Evolutionary conservation across 2,329 filamentous ascomycete species (phyloP).

Genomic region (Pseudocercospora musae): DNA sequence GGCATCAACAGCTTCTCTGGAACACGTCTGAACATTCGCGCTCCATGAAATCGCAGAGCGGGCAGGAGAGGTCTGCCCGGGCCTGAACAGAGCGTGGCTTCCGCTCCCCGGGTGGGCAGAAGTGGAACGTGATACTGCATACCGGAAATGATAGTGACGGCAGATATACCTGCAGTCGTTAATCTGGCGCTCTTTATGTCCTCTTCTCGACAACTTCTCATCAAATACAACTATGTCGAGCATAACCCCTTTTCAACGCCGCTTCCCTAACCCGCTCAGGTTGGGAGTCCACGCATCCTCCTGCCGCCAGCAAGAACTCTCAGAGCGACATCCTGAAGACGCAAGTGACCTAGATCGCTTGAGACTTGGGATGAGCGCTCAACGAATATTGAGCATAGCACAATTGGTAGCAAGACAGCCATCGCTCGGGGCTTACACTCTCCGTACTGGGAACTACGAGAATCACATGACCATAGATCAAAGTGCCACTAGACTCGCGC

Average conservation of each 20-base stretch:
- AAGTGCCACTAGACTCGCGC: neutral
- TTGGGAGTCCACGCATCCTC: neutral
- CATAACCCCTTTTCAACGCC: neutral
- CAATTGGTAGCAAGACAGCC: neutral
- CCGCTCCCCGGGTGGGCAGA: too few species aligned
- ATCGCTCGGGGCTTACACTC: neutral
- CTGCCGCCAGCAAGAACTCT: neutral
- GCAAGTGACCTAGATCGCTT: neutral
- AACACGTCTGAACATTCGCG: too few species aligned
- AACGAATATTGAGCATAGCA: neutral
- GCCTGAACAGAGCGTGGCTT: too few species aligned
- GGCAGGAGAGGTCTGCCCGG: too few species aligned
- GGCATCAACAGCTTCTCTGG: too few species aligned
- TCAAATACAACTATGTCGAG: neutral
- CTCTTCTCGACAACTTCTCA: neutral
- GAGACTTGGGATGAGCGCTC: neutral
- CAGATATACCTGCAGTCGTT: too few species aligned
- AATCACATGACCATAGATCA: neutral
- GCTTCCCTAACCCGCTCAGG: neutral
- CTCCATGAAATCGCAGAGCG: too few species aligned
- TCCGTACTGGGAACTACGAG: neutral
- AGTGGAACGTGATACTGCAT: too few species aligned
- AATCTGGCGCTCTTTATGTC: too few species aligned
- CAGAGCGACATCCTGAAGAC: neutral
- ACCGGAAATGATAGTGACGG: too few species aligned